Base-by-base conservation (phyloP, 345 rosid genomes). In the Adansonia digitata region DNA sequence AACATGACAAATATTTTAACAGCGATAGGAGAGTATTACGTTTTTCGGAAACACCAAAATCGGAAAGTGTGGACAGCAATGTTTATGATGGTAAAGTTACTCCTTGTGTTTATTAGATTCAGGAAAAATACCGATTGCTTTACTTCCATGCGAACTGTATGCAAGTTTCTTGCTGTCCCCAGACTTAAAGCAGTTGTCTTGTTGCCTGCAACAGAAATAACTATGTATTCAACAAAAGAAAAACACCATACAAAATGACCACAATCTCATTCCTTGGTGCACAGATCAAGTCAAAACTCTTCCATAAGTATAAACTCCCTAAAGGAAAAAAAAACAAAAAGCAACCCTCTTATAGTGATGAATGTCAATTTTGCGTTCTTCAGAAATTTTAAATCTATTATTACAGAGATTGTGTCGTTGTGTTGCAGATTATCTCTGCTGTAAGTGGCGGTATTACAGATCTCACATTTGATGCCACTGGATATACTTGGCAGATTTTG, bases 1-100 rank as follows among this genome's bases (percentile, higher is more conserved):
- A 94, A 94, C 77, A 85, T 91, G 75, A 88, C 98, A 13, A 94
- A 94, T 83, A 92, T 94, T 76, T 75, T 94, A 69, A 92, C 98
- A 18, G 98, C 97, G 53, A 69, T 88, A 11, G 98, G 98, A 42
- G 98, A 94, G 75, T 56, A 91, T 4, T 94, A 92, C 79, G 82
- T 94, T 71, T 94, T 92, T 60, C 86, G 91, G 15, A 92, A 91
- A 81, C 97, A 73, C 79, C 97, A 92, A 85, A 92, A 82, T 82
- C 91, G 81, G 82, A 92, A 92, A 84, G 97, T 94, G 22, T 94
- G 98, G 98, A 81, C 84, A 74, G 95, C 98, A 59, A 91, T 92
- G 97, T 82, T 90, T 81, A 85, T 94, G 81, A 94, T 94, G 98
- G 97, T 92, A 82, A 78, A 68, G 48, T 53, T 7, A 35, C 55